phyloP scores from a whole-genome alignment of 2,329 filamentous ascomycete genomes.

The Exophiala calicioides region DNA sequence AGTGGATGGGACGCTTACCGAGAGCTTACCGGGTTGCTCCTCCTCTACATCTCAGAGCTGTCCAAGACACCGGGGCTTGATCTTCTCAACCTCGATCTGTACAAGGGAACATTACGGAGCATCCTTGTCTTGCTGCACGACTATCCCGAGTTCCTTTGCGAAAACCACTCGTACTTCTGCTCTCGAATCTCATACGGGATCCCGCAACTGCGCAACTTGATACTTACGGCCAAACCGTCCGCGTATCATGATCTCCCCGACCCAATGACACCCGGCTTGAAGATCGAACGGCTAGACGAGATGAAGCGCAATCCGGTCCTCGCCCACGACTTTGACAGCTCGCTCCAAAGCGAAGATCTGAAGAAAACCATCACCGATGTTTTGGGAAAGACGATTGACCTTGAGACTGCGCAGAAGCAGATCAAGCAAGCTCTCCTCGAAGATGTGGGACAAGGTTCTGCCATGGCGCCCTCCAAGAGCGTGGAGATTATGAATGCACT shows the following conservation, averaged over 20 bases:
- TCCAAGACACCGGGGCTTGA: constrained; percentile 72
- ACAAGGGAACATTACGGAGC: constrained; percentile 79
- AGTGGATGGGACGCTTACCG: constrained; percentile 76
- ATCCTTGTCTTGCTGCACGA: constrained; percentile 87
- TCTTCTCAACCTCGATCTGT: constrained; percentile 75
- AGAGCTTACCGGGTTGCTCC: constrained; percentile 69
- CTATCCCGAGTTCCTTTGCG: constrained; percentile 87
- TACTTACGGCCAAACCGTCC: constrained; percentile 76
- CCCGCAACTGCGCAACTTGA: constrained; percentile 82
- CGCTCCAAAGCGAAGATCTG: constrained; percentile 53
- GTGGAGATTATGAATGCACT: constrained; percentile 72
- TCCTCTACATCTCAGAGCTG: constrained; percentile 75
- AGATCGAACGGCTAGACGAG: constrained; percentile 75
- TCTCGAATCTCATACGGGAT: constrained; percentile 80
- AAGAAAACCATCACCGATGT: constrained; percentile 55
- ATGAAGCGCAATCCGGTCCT: constrained; percentile 67
- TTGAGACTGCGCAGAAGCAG: constrained; percentile 69
- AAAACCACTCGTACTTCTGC: constrained; percentile 80
- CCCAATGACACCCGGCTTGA: constrained; percentile 70
- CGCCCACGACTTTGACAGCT: constrained; percentile 60
- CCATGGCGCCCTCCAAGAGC: constrained; percentile 17
- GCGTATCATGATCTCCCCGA: constrained; percentile 71
- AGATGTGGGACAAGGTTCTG: constrained; percentile 2
- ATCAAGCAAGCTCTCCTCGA: constrained; percentile 46
- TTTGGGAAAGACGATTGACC: constrained; percentile 42